Conservation (phyloP, 768 basidiomycete species). For the Lentinus tigrinus region DNA sequence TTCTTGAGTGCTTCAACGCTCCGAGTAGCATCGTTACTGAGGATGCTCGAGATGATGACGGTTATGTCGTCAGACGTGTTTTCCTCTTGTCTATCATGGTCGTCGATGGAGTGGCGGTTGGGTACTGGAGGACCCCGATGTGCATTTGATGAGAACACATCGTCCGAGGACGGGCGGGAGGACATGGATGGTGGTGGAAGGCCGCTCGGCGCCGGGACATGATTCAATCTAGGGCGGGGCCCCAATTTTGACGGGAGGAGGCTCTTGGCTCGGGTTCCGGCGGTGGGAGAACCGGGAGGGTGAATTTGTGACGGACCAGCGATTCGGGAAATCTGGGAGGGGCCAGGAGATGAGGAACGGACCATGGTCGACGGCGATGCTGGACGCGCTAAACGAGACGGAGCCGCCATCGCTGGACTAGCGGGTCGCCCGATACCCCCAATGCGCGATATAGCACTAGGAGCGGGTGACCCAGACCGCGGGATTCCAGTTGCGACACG, state of each 20-base stretch:
- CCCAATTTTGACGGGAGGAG: slow-evolving; percentile 75
- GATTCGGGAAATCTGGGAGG: slow-evolving; percentile 12
- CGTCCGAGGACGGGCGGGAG: slow-evolving; percentile 8
- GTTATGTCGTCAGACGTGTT: slow-evolving; percentile 56
- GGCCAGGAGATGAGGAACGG: slow-evolving; percentile 44
- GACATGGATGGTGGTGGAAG: slow-evolving; percentile 6
- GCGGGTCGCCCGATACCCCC: slow-evolving; percentile 47
- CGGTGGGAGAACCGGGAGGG: slow-evolving; percentile 36
- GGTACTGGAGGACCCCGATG: neutral
- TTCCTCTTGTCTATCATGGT: slow-evolving; percentile 33
- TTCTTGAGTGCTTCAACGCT: slow-evolving; percentile 94
- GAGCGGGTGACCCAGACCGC: slow-evolving; percentile 53
- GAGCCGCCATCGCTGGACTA: slow-evolving; percentile 42
- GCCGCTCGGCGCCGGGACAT: slow-evolving; percentile 3
- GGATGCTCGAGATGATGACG: slow-evolving; percentile 82
- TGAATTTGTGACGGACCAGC: slow-evolving; percentile 29
- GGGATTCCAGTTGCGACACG: slow-evolving; percentile 48
- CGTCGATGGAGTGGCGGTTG: neutral
- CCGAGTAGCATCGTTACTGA: slow-evolving; percentile 80
- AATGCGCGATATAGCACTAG: slow-evolving; percentile 35
- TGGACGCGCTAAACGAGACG: slow-evolving; percentile 44
- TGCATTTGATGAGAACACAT: slow-evolving; percentile 12
- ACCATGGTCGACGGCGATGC: slow-evolving; percentile 40
- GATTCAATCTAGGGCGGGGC: slow-evolving; percentile 48
- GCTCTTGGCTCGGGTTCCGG: slow-evolving; percentile 57